These are phyloP conservation scores for Lentinus tigrinus DNA, from an alignment of 768 basidiomycete species.

Conservation along the genomic window DNA sequence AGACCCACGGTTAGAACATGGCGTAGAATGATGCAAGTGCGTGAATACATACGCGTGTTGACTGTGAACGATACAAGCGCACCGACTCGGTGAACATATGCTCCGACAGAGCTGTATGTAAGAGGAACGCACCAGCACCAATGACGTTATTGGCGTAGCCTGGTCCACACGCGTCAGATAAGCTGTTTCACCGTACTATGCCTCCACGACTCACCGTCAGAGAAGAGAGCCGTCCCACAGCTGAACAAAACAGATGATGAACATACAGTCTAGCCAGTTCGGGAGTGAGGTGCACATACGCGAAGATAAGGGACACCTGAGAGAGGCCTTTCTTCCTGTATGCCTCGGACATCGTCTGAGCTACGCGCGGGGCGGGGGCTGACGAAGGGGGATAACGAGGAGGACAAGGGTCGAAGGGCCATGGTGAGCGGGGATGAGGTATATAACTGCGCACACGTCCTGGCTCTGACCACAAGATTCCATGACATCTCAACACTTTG, in stretches of 20 bases:
- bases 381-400: neutral
- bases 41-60: slow-evolving; percentile 60
- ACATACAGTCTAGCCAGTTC: neutral
- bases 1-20: neutral
- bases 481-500: slow-evolving; percentile 6
- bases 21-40: neutral
- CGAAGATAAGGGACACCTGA: slow-evolving; percentile 81
- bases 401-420: slow-evolving; percentile 1
- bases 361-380: slow-evolving; percentile 6
- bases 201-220: slow-evolving; percentile 57
- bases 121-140: slow-evolving; percentile 58
- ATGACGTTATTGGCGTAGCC: slow-evolving; percentile 84
- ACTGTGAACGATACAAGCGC: slow-evolving; percentile 44
- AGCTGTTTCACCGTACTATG: neutral
- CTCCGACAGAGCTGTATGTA: too few relatives aligned
- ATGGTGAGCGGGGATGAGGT: slow-evolving; percentile 1
- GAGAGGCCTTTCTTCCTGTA: slow-evolving; percentile 28
- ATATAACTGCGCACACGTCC: slow-evolving; percentile 5
- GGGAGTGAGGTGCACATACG: slow-evolving; percentile 45
- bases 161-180: slow-evolving; percentile 26
- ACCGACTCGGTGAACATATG: neutral
- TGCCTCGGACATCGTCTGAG: slow-evolving; percentile 6
- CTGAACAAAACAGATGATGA: slow-evolving; percentile 34
- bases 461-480: neutral
- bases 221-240: slow-evolving; percentile 86